Conservation (phyloP, 2,329 filamentous ascomycete genomes). For the Aspergillus aculeatus region DNA sequence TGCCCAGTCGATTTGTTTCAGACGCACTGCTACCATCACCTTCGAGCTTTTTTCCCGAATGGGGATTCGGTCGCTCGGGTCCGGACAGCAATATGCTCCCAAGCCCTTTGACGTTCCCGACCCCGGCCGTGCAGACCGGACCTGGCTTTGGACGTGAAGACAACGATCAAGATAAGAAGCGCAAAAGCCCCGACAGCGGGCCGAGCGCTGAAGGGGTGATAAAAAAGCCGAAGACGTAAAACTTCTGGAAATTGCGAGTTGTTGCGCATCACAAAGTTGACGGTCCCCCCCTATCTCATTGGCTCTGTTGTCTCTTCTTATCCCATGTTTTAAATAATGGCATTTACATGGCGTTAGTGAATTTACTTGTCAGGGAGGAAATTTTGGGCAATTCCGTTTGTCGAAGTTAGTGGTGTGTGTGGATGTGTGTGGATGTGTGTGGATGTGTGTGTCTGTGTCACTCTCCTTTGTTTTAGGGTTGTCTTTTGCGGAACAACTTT, state of each 20-base stretch:
- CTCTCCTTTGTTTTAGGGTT: constrained; percentile 10
- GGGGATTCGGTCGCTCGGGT: constrained; percentile 67
- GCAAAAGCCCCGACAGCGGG: constrained; percentile 44
- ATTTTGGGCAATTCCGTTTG: constrained; percentile 9
- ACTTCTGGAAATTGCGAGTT: not conserved
- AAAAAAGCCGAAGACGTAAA: constrained; percentile 43
- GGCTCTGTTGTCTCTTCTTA: not conserved
- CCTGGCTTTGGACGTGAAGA: constrained; percentile 44
- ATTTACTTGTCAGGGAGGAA: constrained; percentile 12
- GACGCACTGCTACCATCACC: constrained; percentile 87
- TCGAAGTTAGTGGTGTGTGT: not conserved
- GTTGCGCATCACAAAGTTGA: not conserved
- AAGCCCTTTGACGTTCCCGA: constrained; percentile 89
- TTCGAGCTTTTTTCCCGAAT: constrained; percentile 88
- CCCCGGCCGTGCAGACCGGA: constrained; percentile 56
- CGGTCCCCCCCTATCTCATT: not conserved
- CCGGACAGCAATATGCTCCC: constrained; percentile 81
- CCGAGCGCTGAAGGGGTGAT: constrained; percentile 30
- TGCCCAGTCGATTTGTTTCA: constrained; percentile 87
- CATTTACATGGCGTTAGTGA: constrained; percentile 22
- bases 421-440: not conserved
- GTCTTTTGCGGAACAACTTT: constrained; percentile 12
- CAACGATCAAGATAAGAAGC: constrained; percentile 43
- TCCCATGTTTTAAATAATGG: constrained; percentile 16
- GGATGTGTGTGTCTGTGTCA: not conserved